Conservation (phyloP, 2,329 filamentous ascomycete genomes). For the Incumbomyces delicatus region DNA sequence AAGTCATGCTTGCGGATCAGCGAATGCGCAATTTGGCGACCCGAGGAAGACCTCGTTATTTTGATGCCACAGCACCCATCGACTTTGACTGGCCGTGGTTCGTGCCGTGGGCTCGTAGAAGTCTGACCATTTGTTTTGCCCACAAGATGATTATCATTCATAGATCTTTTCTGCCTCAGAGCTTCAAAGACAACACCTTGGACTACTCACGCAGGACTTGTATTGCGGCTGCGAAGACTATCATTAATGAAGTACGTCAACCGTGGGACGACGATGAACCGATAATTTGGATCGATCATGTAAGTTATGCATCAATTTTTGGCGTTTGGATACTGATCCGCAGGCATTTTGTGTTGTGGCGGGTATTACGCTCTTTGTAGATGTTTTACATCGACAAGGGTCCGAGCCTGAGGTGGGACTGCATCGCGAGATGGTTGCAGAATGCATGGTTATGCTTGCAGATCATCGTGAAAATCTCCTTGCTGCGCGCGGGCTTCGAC, state of each 20-base stretch:
- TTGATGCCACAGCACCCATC: conserved; percentile 26
- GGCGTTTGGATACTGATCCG: not conserved
- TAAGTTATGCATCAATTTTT: not conserved
- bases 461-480: conserved; percentile 10
- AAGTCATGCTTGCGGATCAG: conserved; percentile 32
- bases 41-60: conserved; percentile 27
- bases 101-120: conserved; percentile 30
- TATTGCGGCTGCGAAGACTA: conserved; percentile 31
- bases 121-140: conserved; percentile 29
- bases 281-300: conserved; percentile 31
- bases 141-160: conserved; percentile 20
- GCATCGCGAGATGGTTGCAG: conserved; percentile 11
- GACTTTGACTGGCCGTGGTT: conserved; percentile 32
- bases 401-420: conserved; percentile 8
- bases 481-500: conserved; percentile 10
- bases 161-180: conserved; percentile 31
- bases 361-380: conserved; percentile 29
- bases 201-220: conserved; percentile 35
- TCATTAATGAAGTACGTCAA: conserved; percentile 30
- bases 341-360: conserved; percentile 32
- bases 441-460: conserved; percentile 10
- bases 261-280: conserved; percentile 27
- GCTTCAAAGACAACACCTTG: conserved; percentile 33
- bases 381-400: conserved; percentile 26
- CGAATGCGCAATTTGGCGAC: conserved; percentile 26